A percentile compares a stretch with the other conserved stretches of the same genome.
phyloP scores from a whole-genome alignment of 2,329 filamentous ascomycete genomes.

The Diplodia mutila region DNA sequence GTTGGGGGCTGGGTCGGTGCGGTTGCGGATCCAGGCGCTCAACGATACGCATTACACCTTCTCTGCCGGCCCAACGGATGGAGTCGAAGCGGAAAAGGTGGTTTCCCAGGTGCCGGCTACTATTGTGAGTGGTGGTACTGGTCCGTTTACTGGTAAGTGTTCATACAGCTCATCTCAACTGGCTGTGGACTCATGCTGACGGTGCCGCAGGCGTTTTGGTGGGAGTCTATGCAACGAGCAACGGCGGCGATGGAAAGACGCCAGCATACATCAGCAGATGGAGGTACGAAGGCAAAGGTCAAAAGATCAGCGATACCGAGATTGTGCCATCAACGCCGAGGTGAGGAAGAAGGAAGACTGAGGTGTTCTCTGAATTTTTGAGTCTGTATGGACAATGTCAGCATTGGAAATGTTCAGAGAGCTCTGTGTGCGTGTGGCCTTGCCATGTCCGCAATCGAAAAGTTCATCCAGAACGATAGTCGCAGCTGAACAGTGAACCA shows the following conservation, averaged over 20 bases:
- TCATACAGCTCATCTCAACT: neutral
- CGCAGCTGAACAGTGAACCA: too few relatives aligned
- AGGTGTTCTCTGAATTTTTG: neutral
- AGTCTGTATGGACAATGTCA: neutral
- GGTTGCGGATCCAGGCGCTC: constrained; percentile 47
- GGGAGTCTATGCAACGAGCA: constrained; percentile 58
- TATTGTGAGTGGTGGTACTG: constrained; percentile 37
- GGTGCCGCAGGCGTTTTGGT: constrained; percentile 51
- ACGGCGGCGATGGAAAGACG: constrained; percentile 50
- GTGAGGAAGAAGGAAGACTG: neutral
- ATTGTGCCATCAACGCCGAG: constrained; percentile 36
- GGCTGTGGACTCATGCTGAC: neutral
- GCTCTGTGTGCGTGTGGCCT: too few relatives aligned
- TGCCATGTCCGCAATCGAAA: too few relatives aligned
- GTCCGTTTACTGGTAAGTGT: constrained; percentile 29
- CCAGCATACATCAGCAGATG: constrained; percentile 55
- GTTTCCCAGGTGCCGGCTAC: constrained; percentile 34
- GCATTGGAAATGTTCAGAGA: neutral
- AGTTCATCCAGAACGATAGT: too few relatives aligned
- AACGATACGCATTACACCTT: constrained; percentile 53
- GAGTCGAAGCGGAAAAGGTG: constrained; percentile 15
- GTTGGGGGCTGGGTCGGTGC: constrained; percentile 38
- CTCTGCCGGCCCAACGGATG: constrained; percentile 32
- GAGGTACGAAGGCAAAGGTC: constrained; percentile 46
- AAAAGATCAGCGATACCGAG: constrained; percentile 39